Conservation (phyloP, 208 protist species). For the Crithidia acanthocephali region DNA sequence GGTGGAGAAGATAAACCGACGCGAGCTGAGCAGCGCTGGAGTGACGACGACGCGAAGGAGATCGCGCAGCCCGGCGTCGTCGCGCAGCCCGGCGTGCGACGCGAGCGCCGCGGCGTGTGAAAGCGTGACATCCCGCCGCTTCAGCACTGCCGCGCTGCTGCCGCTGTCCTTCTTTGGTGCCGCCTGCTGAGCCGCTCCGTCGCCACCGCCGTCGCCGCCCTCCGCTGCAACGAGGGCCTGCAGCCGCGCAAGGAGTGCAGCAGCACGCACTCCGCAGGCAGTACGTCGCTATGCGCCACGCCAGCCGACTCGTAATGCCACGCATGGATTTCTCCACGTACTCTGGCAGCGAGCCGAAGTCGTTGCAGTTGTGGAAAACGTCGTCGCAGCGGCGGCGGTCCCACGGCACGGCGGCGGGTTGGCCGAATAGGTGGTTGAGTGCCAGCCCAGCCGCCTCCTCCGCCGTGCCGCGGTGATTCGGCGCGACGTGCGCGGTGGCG, state of each 20-base stretch:
- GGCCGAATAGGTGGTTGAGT: slow-evolving; percentile 19
- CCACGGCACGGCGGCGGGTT: slow-evolving; percentile 30
- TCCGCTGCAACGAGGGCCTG: slow-evolving; percentile 12
- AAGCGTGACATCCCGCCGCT: slow-evolving; percentile 15
- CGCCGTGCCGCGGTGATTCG: slow-evolving; percentile 9
- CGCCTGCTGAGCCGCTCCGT: not conserved
- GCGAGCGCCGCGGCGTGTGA: slow-evolving; percentile 22
- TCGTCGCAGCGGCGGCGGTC: slow-evolving; percentile 26
- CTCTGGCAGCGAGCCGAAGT: slow-evolving; percentile 18
- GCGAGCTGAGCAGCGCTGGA: slow-evolving; percentile 66
- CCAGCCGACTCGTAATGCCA: slow-evolving; percentile 17
- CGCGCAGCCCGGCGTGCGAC: slow-evolving; percentile 6
- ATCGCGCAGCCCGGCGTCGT: slow-evolving; percentile 40
- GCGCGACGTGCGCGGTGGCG: not conserved
- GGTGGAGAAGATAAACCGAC: slow-evolving; percentile 45
- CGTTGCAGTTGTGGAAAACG: slow-evolving; percentile 19
- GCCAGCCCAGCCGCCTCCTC: slow-evolving; percentile 17
- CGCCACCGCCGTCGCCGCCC: not conserved
- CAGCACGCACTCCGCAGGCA: slow-evolving; percentile 31
- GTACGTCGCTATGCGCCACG: slow-evolving; percentile 29
- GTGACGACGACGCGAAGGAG: slow-evolving; percentile 60
- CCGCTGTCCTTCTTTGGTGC: not conserved
- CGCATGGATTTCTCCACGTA: slow-evolving; percentile 24
- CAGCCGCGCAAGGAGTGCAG: slow-evolving; percentile 15
- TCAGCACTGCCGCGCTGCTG: not conserved